Evolutionary conservation across 2,329 filamentous ascomycete species (phyloP), one percentile per base, ranked within the genome.

Genomic region (Epicoccum sorghinum): DNA sequence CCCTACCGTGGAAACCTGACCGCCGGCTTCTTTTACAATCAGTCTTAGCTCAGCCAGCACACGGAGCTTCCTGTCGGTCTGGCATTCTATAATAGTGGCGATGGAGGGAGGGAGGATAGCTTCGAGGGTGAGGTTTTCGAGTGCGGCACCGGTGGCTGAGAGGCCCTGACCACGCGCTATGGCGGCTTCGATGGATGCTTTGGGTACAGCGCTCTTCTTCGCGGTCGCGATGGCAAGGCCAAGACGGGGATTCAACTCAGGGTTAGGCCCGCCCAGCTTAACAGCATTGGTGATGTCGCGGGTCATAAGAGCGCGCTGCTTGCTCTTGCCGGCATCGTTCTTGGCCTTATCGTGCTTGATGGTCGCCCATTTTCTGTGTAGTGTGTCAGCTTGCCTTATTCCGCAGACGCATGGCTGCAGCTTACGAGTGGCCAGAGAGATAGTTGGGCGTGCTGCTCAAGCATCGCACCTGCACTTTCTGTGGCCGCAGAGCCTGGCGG

Each of bases 311-410:
- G 82, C 84, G 27, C 92, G 87, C 64, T 88, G 82, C 38, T 83
- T 83, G 75, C 86, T 91, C 76, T 93, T 96, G 65, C 88, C 87
- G 55, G 83, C 83, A 74, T 99, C 95, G 53, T 88, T 89, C 58
- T 88, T 90, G 46, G 89, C 92, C 76, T 99, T 99, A 75, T 95
- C 91, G 75, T 98, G 95, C 71, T 89, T 90, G 77, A 97, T 98
- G 69, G 95, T 96, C 53, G 91, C 92, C 95, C 95, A 99, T 73
- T 92, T 89, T 75, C 89, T 96, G 14, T 9, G 22, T 23, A 23
- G 24, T 24, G 23, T 22, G 52, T 45, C n/a, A 45, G 32, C 9
- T 33, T 13, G 12, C 9, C 6, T 13, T 10, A 18, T 24, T 24
- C 6, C 18, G 18, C 7, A 9, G 7, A 42, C 9, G 4, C 14